A percentile compares a stretch with the other conserved stretches of the same genome.
phyloP scores from a whole-genome alignment of 768 basidiomycete species.

The Thelephora ganbajun region DNA sequence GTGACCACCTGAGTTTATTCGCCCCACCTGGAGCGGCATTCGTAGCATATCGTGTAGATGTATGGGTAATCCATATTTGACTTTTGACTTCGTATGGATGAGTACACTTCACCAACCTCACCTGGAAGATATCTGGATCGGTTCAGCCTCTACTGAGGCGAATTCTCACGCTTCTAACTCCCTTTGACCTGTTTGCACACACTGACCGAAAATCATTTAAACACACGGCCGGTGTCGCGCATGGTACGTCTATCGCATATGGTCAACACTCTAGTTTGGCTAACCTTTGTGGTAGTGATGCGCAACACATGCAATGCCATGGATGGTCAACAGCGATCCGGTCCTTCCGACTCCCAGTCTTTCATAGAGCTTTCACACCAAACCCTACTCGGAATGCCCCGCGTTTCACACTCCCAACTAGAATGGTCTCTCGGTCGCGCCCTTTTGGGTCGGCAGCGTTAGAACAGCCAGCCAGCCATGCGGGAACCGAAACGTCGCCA shows the following conservation, averaged over 20 bases:
- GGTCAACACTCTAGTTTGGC: not conserved
- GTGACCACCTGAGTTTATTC: too few species aligned
- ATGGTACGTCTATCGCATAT: constrained; percentile 10
- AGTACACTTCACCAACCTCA: not conserved
- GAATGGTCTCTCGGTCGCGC: not conserved
- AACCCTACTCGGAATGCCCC: constrained; percentile 2
- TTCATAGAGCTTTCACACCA: constrained; percentile 22
- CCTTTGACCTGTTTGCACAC: not conserved
- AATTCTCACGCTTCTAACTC: not conserved
- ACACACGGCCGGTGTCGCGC: constrained; percentile 16
- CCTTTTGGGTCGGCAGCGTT: not conserved
- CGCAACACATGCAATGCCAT: constrained; percentile 60
- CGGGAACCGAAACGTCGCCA: not conserved
- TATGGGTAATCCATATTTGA: constrained; percentile 9
- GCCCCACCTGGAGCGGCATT: too few species aligned
- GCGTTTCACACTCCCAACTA: not conserved
- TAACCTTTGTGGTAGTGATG: constrained; percentile 29
- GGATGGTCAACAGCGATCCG: constrained; percentile 30
- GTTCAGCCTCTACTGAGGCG: too few species aligned
- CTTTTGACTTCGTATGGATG: not conserved
- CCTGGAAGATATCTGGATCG: not conserved
- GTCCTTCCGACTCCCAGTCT: not conserved
- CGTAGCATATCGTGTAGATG: too few species aligned
- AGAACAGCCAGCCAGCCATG: constrained; percentile 3
- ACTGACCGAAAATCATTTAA: not conserved